Evolutionary conservation across 2,329 filamentous ascomycete species (phyloP), one percentile per base, ranked within the genome.

Genomic region (Metarhizium anisopliae): DNA sequence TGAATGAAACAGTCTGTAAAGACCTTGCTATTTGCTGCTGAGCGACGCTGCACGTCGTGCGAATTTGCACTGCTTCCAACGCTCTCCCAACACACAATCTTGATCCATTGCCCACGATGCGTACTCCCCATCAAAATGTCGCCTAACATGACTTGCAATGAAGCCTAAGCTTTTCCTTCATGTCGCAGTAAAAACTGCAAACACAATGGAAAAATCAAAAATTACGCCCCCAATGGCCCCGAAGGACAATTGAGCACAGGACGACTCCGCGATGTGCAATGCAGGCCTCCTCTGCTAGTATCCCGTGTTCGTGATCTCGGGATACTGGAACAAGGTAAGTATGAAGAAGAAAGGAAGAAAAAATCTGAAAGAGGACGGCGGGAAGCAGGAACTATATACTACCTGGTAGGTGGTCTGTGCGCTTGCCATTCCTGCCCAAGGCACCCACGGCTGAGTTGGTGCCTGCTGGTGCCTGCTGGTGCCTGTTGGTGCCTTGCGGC

Each of bases 191-290:
- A 68, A 57, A 66, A 69, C 67, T 62, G 59, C 59, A 62, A 53
- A 56, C 70, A 73, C 60, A 73, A 77, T 72, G 76, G 77, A 78
- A 78, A 72, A 64, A 77, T 69, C 74, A 75, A 77, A 76, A 77
- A 76, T 77, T 77, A 49, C 72, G 67, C 72, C 70, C 69, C 70
- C 74, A 71, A 77, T 74, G 76, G 75, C 72, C 73, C 72, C 71
- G 70, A 77, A 77, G 74, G 74, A 72, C 74, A 77, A 76, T 77
- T 70, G 72, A 77, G 70, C 61, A 63, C 65, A 67, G 70, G 68
- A 70, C 64, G 69, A 74, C 74, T 70, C 75, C 76, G 71, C 75
- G 74, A 66, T 75, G 76, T 79, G 75, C 75, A 76, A 77, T 79
- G 75, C 75, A 78, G 75, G 74, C 70, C 69, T 70, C 67, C 72